Base-by-base conservation (phyloP, 768 basidiomycete genomes). In the Infundibulicybe gibba region DNA sequence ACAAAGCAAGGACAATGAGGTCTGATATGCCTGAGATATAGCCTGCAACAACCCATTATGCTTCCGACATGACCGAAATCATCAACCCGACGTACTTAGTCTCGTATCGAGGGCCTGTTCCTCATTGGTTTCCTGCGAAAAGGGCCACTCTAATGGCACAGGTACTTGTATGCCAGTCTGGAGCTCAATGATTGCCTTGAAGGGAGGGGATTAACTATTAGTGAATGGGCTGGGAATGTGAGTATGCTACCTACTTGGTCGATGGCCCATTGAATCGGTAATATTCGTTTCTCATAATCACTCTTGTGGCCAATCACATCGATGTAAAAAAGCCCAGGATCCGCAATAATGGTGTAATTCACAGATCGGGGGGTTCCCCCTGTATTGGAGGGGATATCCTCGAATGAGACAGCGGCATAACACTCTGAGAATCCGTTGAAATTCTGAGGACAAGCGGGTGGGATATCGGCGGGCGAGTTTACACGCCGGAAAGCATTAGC, bases 181-280 rank as follows among this genome's bases (percentile, higher is more conserved):
- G 9, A 90, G 70, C 50, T 83, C 76, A 17, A 90, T 84, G 52
- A 90, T 79, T 12, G 86, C 84, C 87, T 9, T 25, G 41, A 39
- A 15, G 10, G 20, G 11, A 8, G 43, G 38, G 33, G 30, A 32
- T 39, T 50, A 45, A 50, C 15, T 39, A 39, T n/a, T 20, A 8
- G 32, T 14, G 13, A n/a, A 45, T 34, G 32, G n/a, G 32, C 34
- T 2, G n/a, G 34, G 34, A 32, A 34, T 43, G 14, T 25, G 6
- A 33, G 11, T 33, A 32, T 41, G n/a, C n/a, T 5, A 34, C 49
- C 77, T 50, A 83, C 87, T 59, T 77, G 70, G 54, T 91, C 89
- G 32, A 91, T 68, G 9, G 87, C 84, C 76, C 87, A 83, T 51
- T 91, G 89, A 16, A 91, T 52, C 1, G 89, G 89, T 14, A 91